Evolutionary conservation across 495 filamentous ascomycete species (phyloP).

Genomic region (Pyrenopolyporus hunteri): DNA sequence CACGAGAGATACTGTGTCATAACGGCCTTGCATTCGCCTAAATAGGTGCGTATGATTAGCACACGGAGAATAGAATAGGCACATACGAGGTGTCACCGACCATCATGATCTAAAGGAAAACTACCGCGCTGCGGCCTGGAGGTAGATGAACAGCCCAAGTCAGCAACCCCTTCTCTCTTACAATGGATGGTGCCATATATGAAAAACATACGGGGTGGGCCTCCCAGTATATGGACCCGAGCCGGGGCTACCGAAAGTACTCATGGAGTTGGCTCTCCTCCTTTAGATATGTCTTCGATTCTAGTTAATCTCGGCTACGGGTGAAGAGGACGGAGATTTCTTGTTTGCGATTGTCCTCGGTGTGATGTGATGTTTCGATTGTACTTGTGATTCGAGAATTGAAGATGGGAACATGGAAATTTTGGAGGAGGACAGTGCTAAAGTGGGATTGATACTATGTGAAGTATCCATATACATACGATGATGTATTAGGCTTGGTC

Average conservation of each 20-base stretch:
- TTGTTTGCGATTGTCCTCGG: neutral
- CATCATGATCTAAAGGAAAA: conserved; percentile 95
- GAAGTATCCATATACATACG: neutral
- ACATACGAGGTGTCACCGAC: conserved; percentile 52
- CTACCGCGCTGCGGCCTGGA: conserved; percentile 88
- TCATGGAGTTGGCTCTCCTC: conserved; percentile 45
- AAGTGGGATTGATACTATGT: conserved; percentile 8
- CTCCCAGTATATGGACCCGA: conserved; percentile 70
- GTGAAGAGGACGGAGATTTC: neutral
- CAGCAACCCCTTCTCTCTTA: conserved; percentile 10
- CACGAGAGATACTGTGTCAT: conserved; percentile 85
- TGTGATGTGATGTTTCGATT: conserved; percentile 5
- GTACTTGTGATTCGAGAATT: neutral
- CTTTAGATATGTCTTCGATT: neutral
- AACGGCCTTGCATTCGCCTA: conserved; percentile 90
- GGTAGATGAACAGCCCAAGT: neutral
- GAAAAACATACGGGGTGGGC: conserved; percentile 72
- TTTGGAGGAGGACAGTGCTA: conserved; percentile 17
- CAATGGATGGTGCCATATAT: conserved; percentile 6
- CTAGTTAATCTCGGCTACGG: neutral
- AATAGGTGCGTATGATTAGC: neutral
- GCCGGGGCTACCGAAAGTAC: conserved; percentile 80
- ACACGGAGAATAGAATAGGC: neutral
- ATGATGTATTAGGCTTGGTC: too few relatives aligned
- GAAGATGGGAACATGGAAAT: conserved; percentile 7